phyloP scores from a whole-genome alignment of 768 basidiomycete species.

The Xanthoconium stramineum region DNA sequence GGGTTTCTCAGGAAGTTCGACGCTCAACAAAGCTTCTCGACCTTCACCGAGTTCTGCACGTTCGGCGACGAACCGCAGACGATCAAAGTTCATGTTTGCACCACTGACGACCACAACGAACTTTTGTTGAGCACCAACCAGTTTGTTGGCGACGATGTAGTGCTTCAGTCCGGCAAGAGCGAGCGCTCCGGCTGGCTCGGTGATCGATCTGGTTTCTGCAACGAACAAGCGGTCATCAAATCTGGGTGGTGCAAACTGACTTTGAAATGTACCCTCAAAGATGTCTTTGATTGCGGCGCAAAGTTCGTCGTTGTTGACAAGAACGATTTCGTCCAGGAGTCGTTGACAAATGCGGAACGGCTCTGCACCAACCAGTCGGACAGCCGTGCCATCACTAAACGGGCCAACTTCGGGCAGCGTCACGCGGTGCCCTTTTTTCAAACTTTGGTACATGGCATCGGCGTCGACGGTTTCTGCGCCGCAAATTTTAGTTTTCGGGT shows the following conservation, averaged over 20 bases:
- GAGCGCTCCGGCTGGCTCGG: conserved; percentile 94
- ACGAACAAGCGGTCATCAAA: neutral
- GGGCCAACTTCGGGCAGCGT: conserved; percentile 88
- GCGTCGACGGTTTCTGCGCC: conserved; percentile 96
- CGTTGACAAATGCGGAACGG: conserved; percentile 89
- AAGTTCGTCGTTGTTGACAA: conserved; percentile 92
- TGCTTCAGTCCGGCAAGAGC: conserved; percentile 90
- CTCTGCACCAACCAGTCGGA: conserved; percentile 92
- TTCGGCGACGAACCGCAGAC: conserved; percentile 96
- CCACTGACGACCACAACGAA: conserved; percentile 94
- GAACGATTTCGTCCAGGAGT: conserved; percentile 76
- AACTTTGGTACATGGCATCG: conserved; percentile 87
- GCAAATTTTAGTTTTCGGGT: conserved; percentile 72
- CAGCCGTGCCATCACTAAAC: conserved; percentile 97
- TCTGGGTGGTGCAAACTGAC: neutral
- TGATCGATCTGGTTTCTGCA: conserved; percentile 86
- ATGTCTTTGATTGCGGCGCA: conserved; percentile 99
- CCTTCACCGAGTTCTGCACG: conserved; percentile 97
- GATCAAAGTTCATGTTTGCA: conserved; percentile 99
- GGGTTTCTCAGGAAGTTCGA: conserved; percentile 90
- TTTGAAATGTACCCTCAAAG: conserved; percentile 72
- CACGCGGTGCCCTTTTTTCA: conserved; percentile 78
- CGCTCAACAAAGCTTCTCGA: conserved; percentile 86
- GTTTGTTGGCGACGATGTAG: conserved; percentile 75
- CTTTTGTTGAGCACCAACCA: conserved; percentile 78